These are phyloP conservation scores for Lavandula angustifolia DNA, from an alignment of 257 asterid genomes.

Conservation along the genomic window DNA sequence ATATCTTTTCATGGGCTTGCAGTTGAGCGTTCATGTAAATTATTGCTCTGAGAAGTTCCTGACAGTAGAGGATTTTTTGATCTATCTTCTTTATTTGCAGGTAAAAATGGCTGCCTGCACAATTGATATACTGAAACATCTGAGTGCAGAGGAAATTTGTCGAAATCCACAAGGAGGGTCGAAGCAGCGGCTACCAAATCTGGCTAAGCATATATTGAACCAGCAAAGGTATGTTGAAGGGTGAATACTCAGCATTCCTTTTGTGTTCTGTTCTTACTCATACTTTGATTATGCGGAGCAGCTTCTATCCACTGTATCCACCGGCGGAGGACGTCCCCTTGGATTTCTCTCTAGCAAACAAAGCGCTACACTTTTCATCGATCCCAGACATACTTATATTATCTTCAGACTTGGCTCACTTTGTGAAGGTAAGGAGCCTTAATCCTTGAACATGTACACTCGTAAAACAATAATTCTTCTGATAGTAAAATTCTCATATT, in stretches of 20 bases:
- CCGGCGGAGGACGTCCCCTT: constrained; percentile 85
- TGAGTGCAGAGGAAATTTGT: constrained; percentile 91
- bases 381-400: constrained; percentile 80
- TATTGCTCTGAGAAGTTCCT: no score
- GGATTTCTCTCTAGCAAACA: constrained; percentile 79
- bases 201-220: constrained; percentile 76
- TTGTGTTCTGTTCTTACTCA: constrained; percentile 5
- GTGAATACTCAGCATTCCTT: constrained; percentile 6
- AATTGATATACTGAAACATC: constrained; percentile 85
- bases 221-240: constrained; percentile 66
- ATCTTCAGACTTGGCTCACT: constrained; percentile 90
- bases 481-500: background rate
- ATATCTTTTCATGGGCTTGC: background rate
- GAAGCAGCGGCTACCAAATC: constrained; percentile 80
- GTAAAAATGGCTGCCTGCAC: constrained; percentile 85
- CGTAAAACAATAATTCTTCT: no score
- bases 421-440: constrained; percentile 68
- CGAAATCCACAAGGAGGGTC: constrained; percentile 85
- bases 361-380: constrained; percentile 67
- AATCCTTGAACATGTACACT: no score
- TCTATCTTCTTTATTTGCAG: constrained; percentile 42
- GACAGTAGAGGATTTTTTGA: constrained; percentile 8
- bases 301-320: constrained; percentile 97
- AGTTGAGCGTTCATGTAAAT: background rate
- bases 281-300: constrained; percentile 44